These are phyloP conservation scores for Aspergillus diversus DNA, from an alignment of 495 filamentous ascomycete species.

Conservation along the genomic window DNA sequence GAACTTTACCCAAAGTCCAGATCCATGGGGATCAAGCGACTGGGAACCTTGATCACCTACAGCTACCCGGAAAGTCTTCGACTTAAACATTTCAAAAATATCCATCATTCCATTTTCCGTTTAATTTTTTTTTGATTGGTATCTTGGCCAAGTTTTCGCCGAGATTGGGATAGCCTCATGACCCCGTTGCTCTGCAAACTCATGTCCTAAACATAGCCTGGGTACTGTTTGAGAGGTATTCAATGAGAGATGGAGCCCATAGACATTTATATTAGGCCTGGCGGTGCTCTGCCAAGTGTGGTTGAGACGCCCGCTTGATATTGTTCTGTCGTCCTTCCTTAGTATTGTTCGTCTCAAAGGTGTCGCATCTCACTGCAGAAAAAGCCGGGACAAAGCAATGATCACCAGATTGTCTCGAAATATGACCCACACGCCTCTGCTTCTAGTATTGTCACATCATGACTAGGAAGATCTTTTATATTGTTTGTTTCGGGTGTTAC, in stretches of 20 bases:
- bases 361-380: neutral
- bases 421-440: neutral
- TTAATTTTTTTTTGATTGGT: neutral
- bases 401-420: constrained; percentile 12
- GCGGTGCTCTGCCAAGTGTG: neutral
- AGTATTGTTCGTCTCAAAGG: constrained; percentile 21
- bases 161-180: neutral
- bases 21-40: neutral
- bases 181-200: neutral
- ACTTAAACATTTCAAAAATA: neutral
- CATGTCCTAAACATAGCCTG: too few relatives aligned
- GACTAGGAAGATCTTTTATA: constrained; percentile 5
- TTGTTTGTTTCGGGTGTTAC: constrained; percentile 35
- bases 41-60: neutral
- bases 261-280: neutral
- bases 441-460: constrained; percentile 11
- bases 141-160: neutral
- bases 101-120: neutral
- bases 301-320: neutral
- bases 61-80: neutral
- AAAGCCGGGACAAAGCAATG: constrained; percentile 8
- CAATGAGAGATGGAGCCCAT: neutral
- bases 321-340: constrained; percentile 10
- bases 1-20: neutral
- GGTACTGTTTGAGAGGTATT: neutral